Conservation (phyloP, 768 basidiomycete genomes). For the Auricularia cornea region DNA sequence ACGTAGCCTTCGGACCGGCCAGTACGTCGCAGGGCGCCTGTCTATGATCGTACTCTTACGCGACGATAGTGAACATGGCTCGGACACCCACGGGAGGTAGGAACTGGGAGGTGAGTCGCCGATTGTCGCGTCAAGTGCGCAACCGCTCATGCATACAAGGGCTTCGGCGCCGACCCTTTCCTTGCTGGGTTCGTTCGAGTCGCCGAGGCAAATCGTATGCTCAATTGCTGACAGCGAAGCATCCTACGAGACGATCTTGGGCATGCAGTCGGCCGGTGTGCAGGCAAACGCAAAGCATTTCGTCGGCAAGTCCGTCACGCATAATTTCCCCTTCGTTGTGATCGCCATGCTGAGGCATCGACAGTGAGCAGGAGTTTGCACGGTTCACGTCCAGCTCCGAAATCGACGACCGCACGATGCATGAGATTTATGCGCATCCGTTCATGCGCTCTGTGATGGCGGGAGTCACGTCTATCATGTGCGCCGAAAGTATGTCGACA, state of each 20-base stretch:
- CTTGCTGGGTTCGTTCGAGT: slow-evolving; percentile 3
- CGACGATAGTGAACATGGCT: slow-evolving; percentile 8
- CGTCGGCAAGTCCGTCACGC: slow-evolving; percentile 9
- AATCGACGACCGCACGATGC: slow-evolving; percentile 16
- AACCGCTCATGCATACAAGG: slow-evolving; percentile 6
- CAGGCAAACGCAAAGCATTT: slow-evolving; percentile 18
- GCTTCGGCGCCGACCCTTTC: slow-evolving; percentile 13
- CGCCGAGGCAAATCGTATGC: neutral
- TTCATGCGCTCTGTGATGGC: slow-evolving; percentile 12
- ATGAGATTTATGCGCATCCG: slow-evolving; percentile 15
- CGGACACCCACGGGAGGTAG: slow-evolving; percentile 12
- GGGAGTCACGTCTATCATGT: slow-evolving; percentile 13
- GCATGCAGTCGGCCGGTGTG: slow-evolving; percentile 15
- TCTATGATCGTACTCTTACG: neutral
- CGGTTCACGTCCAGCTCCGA: slow-evolving; percentile 8
- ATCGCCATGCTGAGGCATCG: neutral
- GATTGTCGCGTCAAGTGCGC: neutral
- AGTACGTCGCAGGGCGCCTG: neutral
- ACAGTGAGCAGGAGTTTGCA: slow-evolving; percentile 12
- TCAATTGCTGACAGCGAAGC: slow-evolving; percentile 9
- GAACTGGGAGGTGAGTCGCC: slow-evolving; percentile 11
- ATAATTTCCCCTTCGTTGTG: neutral
- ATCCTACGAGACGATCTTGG: slow-evolving; percentile 15
- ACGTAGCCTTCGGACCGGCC: slow-evolving; percentile 16
- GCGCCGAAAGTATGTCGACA: slow-evolving; percentile 3